Base-by-base conservation (phyloP, 192 early-diverging fungal species). In the Podila epicladia region DNA sequence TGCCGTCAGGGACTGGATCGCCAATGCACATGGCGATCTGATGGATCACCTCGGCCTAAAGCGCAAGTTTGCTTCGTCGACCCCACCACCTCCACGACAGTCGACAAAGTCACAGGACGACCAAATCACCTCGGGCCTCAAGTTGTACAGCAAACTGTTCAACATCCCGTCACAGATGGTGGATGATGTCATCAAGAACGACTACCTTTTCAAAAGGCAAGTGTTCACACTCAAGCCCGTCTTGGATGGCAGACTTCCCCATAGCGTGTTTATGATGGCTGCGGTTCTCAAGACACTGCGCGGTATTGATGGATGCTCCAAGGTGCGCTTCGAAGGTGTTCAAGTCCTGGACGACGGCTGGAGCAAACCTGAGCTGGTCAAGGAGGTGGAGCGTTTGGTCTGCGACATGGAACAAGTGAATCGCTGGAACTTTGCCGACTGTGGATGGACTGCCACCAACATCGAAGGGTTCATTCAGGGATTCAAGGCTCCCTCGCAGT, bases 371-470 rank as follows among this genome's bases (percentile, higher is more conserved):
- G 77, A 80, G 67, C 15, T 80, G 62, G 55, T 80, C 38, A 63
- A 73, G 26, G 77, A 80, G 50, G 58, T 80, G 24, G 35, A 69
- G 55, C 67, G 48, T 31, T 72, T 80, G 77, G 62, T 61, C 15
- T n/a, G 58, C n/a, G 71, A 69, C 57, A 80, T 80, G 77, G 73
- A 65, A 32, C 45, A 65, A 19, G 66, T 80, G 60, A 67, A 73
- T 20, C 61, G 67, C 19, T 80, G 77, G 77, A 73, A 72, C 67
- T 80, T 80, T 80, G 77, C 65, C 13, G 55, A 64, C 13, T 80
- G 77, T 24, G 71, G 71, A 32, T 80, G 77, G 77, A 58, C 60
- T 15, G 58, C 67, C 8, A 49, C 60, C 24, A 80, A 71, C 13
- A 63, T 65, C 29, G 9, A 65, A 22, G 77, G 77, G 1, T 73